These are phyloP conservation scores for Linnemannia elongata DNA, from an alignment of 192 early-diverging fungal species.

Conservation along the genomic window DNA sequence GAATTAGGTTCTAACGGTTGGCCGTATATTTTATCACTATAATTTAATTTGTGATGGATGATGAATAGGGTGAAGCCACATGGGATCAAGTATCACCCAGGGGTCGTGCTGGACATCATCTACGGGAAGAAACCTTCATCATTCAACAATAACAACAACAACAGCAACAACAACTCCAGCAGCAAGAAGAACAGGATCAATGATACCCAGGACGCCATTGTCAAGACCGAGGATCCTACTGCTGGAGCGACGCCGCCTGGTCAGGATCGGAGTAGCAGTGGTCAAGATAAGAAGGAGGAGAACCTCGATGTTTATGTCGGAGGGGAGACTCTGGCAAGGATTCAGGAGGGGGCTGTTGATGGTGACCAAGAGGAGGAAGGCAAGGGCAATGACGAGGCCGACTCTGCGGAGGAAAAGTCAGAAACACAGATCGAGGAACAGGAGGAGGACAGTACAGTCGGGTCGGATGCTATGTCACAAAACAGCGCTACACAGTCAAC, in stretches of 20 bases:
- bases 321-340: no score
- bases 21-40: not conserved
- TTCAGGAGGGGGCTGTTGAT: not conserved
- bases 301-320: no score
- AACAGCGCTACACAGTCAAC: no score
- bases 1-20: not conserved
- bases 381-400: not conserved
- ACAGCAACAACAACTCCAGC: no score
- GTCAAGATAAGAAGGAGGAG: not conserved
- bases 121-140: conserved; percentile 4
- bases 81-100: conserved; percentile 42
- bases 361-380: not conserved
- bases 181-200: not conserved
- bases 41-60: not conserved
- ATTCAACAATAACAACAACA: no score
- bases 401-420: not conserved
- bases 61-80: conserved; percentile 32
- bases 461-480: no score
- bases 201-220: not conserved
- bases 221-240: not conserved
- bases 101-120: conserved; percentile 30
- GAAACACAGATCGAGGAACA: not conserved
- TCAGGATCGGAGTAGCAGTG: not conserved
- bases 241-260: not conserved
- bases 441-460: not conserved